Evolutionary conservation across 192 early-diverging fungal species (phyloP).

Genomic region (Umbelopsis vinacea): DNA sequence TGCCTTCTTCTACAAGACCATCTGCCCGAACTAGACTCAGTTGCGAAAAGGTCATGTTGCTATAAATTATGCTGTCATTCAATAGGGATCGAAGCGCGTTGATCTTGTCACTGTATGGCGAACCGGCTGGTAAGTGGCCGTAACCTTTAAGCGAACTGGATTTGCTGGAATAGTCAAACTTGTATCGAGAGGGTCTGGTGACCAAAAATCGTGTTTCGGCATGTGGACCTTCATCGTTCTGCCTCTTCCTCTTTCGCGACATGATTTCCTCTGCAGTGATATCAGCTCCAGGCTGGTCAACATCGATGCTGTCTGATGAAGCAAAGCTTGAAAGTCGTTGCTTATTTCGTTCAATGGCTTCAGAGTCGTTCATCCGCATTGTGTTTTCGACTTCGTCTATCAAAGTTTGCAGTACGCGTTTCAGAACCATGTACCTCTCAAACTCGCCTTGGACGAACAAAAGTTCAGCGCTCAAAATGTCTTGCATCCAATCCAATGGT

Average conservation of each 20-base stretch:
- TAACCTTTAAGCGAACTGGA: too few species aligned
- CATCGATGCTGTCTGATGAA: neutral
- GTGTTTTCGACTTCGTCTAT: conserved; percentile 9
- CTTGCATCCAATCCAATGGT: conserved; percentile 39
- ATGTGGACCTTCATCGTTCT: neutral
- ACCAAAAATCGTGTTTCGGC: neutral
- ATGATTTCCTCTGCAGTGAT: neutral
- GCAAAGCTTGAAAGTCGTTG: neutral
- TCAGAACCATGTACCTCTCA: conserved; percentile 33
- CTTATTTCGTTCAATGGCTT: conserved; percentile 20
- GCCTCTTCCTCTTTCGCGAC: neutral
- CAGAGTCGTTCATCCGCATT: conserved; percentile 7
- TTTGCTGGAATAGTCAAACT: neutral
- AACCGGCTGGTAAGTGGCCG: neutral
- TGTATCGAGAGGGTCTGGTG: neutral
- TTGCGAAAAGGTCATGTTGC: conserved; percentile 45
- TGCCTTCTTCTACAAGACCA: conserved; percentile 37
- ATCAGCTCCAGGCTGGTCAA: neutral
- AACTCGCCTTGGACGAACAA: conserved; percentile 37
- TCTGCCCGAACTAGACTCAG: conserved; percentile 35
- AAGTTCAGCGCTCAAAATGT: conserved; percentile 38
- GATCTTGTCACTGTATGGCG: conserved; percentile 2
- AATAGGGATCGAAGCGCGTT: conserved; percentile 9
- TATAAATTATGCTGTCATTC: conserved; percentile 35
- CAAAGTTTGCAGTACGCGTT: conserved; percentile 27